phyloP scores from a whole-genome alignment of 2,329 filamentous ascomycete species.

The Hypoxylon sp. region DNA sequence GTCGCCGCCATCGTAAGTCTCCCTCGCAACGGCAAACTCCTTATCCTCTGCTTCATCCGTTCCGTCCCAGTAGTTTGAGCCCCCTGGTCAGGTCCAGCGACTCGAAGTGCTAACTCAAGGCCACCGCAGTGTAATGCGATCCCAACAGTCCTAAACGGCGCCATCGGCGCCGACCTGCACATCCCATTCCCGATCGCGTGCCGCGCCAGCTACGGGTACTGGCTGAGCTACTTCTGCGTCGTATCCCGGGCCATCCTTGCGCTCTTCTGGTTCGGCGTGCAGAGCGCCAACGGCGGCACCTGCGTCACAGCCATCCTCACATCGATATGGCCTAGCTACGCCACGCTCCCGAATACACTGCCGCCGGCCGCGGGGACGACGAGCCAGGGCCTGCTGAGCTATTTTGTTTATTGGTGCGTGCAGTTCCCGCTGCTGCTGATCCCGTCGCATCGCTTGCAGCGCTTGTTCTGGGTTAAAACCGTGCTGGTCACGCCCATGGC shows the following conservation, averaged over 20 bases:
- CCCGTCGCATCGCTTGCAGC: slow-evolving; percentile 67
- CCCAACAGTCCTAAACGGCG: slow-evolving; percentile 62
- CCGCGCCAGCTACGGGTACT: slow-evolving; percentile 60
- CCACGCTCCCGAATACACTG: slow-evolving; percentile 66
- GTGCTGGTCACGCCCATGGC: slow-evolving; percentile 64
- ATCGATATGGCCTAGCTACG: slow-evolving; percentile 69
- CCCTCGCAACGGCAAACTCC: background rate
- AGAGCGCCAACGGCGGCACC: slow-evolving; percentile 74
- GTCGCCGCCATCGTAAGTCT: slow-evolving; percentile 58
- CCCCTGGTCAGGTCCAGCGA: too few relatives aligned
- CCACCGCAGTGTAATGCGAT: slow-evolving; percentile 58
- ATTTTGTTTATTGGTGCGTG: slow-evolving; percentile 71
- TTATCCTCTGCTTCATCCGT: background rate
- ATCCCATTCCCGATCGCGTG: slow-evolving; percentile 60
- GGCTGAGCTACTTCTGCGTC: slow-evolving; percentile 55
- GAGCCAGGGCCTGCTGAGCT: slow-evolving; percentile 68
- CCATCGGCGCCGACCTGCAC: slow-evolving; percentile 54
- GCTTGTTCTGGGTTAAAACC: slow-evolving; percentile 63
- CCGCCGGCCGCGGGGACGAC: slow-evolving; percentile 67
- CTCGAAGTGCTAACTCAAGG: slow-evolving; percentile 4
- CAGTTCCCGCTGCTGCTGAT: slow-evolving; percentile 70
- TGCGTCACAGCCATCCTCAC: slow-evolving; percentile 61
- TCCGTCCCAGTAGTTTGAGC: background rate
- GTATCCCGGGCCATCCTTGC: slow-evolving; percentile 61
- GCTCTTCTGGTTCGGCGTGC: slow-evolving; percentile 62